Evolutionary conservation across 176 grass and related monocot genomes (phyloP).

Genomic region (Cymbopogon citratus): DNA sequence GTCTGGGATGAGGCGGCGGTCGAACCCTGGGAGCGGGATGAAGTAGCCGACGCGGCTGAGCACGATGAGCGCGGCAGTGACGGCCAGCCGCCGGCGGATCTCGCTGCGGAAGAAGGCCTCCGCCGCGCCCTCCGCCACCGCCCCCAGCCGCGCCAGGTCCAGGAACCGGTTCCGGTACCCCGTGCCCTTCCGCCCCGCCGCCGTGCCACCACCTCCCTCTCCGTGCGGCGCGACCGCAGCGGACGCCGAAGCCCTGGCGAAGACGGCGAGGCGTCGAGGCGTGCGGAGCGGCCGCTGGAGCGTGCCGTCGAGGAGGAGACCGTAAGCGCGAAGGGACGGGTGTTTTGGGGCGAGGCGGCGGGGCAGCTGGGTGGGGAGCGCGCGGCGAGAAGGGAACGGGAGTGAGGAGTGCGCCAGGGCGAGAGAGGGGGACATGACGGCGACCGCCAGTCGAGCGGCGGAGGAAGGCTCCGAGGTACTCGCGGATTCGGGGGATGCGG

Average conservation of each 20-base stretch:
- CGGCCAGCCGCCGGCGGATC: slow-evolving; percentile 66
- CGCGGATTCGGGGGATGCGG: not conserved
- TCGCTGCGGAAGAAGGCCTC: slow-evolving; percentile 98
- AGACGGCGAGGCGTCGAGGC: slow-evolving; percentile 11
- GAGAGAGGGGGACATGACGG: slow-evolving; percentile 16
- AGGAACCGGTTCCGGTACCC: slow-evolving; percentile 76
- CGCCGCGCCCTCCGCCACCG: slow-evolving; percentile 56
- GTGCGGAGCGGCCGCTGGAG: not conserved
- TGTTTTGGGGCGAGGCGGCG: not conserved
- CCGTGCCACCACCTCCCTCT: not conserved
- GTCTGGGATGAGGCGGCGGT: slow-evolving; percentile 84
- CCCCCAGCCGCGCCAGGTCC: slow-evolving; percentile 67
- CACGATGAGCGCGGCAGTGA: slow-evolving; percentile 74
- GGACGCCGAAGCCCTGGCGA: not conserved
- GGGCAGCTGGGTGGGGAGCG: not conserved
- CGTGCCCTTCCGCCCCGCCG: slow-evolving; percentile 3
- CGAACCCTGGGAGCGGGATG: slow-evolving; percentile 81
- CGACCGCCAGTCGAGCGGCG: not conserved
- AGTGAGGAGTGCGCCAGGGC: not conserved
- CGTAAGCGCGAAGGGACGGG: not conserved
- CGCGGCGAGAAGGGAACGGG: not conserved
- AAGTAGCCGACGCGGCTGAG: slow-evolving; percentile 87
- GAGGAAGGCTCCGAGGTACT: not conserved
- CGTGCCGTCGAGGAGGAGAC: not conserved
- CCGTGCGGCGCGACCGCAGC: not conserved